Conservation (phyloP, 2,329 filamentous ascomycete species). For the Dryadomyces quercivorus region DNA sequence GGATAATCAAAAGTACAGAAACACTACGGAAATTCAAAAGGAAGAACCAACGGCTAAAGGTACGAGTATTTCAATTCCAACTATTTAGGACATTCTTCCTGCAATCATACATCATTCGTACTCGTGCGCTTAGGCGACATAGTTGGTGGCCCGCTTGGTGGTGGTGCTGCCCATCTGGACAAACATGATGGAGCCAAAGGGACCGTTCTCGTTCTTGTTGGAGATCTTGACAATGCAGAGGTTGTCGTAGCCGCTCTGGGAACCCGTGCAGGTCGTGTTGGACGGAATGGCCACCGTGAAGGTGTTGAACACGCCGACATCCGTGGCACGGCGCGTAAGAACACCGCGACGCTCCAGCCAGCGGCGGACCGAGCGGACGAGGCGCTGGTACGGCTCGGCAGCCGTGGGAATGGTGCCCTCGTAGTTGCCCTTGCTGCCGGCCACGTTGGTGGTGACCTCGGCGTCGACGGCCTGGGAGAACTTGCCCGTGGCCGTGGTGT, state of each 20-base stretch:
- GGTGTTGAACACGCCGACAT: constrained; percentile 17
- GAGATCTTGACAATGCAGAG: constrained; percentile 52
- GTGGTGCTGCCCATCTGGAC: constrained; percentile 14
- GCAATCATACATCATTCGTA: too few relatives aligned
- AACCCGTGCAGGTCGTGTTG: constrained; percentile 44
- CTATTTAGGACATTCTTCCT: too few relatives aligned
- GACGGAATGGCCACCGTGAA: constrained; percentile 45
- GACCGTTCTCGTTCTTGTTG: constrained; percentile 47
- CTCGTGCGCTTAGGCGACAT: neutral
- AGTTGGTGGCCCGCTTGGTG: neutral
- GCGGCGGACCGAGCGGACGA: neutral
- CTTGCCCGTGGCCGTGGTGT: constrained; percentile 43
- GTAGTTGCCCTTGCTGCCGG: constrained; percentile 9
- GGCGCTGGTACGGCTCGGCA: neutral
- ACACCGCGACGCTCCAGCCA: neutral
- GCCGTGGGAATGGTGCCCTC: neutral
- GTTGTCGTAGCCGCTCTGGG: constrained; percentile 43
- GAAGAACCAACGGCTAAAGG: too few relatives aligned
- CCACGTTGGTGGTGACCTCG: constrained; percentile 40
- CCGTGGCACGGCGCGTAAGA: neutral
- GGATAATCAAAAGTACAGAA: too few relatives aligned
- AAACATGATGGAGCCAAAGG: constrained; percentile 39
- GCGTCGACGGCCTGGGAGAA: constrained; percentile 33
- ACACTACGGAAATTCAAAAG: too few relatives aligned
- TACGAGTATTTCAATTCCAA: too few relatives aligned